Conservation (phyloP, 257 asterid genomes). For the Craterostigma plantagineum region DNA sequence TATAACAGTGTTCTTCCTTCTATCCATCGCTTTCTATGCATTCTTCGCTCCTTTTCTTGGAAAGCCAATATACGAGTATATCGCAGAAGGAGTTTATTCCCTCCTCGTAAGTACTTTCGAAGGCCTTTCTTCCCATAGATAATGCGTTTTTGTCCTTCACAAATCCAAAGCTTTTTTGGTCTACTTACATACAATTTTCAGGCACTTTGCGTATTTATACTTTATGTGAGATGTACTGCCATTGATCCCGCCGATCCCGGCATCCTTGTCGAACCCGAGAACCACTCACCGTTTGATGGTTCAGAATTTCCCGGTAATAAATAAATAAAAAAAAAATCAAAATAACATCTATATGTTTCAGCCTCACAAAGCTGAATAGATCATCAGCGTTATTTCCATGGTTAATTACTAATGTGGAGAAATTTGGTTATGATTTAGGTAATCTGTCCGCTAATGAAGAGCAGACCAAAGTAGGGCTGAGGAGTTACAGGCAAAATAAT, state of each 20-base stretch:
- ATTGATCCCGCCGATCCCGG: conserved; percentile 98
- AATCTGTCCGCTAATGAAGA: conserved; percentile 36
- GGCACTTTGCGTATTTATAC: conserved; percentile 65
- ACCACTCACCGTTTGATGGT: conserved; percentile 42
- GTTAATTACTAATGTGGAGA: too few relatives aligned
- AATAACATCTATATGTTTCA: neutral
- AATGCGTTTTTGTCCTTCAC: conserved; percentile 1
- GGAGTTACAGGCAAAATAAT: conserved; percentile 20
- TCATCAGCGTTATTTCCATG: too few relatives aligned
- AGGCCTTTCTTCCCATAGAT: conserved; percentile 10
- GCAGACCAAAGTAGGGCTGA: conserved; percentile 34
- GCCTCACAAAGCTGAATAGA: too few relatives aligned
- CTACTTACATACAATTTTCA: conserved; percentile 19
- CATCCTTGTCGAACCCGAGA: conserved; percentile 53
- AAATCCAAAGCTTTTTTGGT: conserved; percentile 5
- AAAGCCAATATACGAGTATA: conserved; percentile 64
- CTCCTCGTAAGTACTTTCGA: conserved; percentile 44
- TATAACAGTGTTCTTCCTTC: conserved; percentile 76
- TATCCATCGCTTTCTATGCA: conserved; percentile 90
- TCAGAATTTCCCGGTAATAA: conserved; percentile 54
- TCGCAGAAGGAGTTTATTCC: conserved; percentile 76
- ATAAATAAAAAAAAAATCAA: neutral
- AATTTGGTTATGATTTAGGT: too few relatives aligned
- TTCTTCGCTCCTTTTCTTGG: conserved; percentile 97
- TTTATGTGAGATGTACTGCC: conserved; percentile 83